phyloP scores from a whole-genome alignment of 139 green algal species.

The Gonium pectorale region DNA sequence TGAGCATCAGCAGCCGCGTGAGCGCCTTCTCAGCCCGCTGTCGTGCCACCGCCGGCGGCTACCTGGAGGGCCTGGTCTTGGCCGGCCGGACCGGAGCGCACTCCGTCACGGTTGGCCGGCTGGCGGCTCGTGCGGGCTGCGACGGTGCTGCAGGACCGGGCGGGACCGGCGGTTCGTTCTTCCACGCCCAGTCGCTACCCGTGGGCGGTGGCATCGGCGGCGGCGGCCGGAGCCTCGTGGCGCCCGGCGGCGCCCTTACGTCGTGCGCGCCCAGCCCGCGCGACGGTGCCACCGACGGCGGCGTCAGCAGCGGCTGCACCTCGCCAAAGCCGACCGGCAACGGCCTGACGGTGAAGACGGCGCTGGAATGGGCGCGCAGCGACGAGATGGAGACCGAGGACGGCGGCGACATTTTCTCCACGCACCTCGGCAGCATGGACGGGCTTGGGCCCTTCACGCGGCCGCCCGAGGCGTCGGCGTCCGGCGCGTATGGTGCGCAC shows the following conservation, averaged over 20 bases:
- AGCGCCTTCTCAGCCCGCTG: neutral
- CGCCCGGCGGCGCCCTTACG: neutral
- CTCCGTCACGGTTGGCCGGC: too few species aligned
- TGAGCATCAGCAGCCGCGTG: too few species aligned
- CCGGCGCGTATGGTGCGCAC: too few species aligned
- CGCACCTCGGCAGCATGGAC: slow-evolving; percentile 30
- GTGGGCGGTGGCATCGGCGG: neutral
- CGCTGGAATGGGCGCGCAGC: neutral
- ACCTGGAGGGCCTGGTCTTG: neutral
- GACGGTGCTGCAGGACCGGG: too few species aligned
- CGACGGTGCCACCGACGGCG: neutral
- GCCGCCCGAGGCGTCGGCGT: neutral
- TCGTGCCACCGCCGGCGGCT: neutral
- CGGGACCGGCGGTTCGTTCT: too few species aligned
- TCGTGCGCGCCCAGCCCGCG: neutral
- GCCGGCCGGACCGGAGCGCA: too few species aligned
- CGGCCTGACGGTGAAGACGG: slow-evolving; percentile 6
- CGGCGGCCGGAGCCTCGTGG: neutral
- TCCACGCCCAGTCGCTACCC: too few species aligned
- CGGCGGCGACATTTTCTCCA: slow-evolving; percentile 32
- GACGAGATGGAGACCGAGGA: neutral
- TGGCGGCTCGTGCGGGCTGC: too few species aligned
- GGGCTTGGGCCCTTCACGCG: neutral
- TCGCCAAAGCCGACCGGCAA: neutral
- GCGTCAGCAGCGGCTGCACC: neutral